Conservation (phyloP, 2,329 filamentous ascomycete species). For the Colletotrichum spaethianum region DNA sequence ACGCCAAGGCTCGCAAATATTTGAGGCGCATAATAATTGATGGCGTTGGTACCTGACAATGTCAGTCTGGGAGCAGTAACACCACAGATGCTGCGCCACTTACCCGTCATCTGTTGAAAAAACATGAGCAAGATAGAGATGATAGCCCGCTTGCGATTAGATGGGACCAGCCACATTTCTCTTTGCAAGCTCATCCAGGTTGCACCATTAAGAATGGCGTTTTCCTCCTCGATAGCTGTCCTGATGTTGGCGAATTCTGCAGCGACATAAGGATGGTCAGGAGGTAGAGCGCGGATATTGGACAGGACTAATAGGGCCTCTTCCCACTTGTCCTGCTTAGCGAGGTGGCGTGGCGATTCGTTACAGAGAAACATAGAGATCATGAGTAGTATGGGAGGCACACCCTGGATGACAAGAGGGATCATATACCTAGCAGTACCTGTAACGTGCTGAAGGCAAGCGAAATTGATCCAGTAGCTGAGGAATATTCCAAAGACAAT, state of each 20-base stretch:
- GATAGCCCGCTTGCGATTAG: constrained; percentile 36
- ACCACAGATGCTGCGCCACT: background rate
- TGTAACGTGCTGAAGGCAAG: constrained; percentile 46
- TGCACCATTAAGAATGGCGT: constrained; percentile 46
- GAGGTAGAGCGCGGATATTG: constrained; percentile 56
- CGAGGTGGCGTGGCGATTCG: constrained; percentile 55
- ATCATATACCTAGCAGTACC: constrained; percentile 45
- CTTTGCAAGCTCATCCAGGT: constrained; percentile 39
- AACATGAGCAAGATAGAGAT: constrained; percentile 37
- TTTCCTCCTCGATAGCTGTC: constrained; percentile 69
- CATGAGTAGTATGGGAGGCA: constrained; percentile 55
- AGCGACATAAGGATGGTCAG: constrained; percentile 57
- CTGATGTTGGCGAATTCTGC: constrained; percentile 67
- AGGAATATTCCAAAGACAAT: constrained; percentile 65
- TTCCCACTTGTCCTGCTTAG: constrained; percentile 53
- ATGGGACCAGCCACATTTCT: constrained; percentile 36
- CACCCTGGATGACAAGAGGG: constrained; percentile 58
- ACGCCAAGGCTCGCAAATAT: constrained; percentile 77
- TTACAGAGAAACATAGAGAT: constrained; percentile 52
- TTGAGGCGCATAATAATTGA: constrained; percentile 62
- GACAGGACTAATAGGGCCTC: constrained; percentile 55
- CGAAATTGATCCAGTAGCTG: constrained; percentile 57
- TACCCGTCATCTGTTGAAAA: constrained; percentile 41
- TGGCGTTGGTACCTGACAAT: constrained; percentile 44
- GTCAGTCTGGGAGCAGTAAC: constrained; percentile 47